Conservation (phyloP, 805 yeast species). For the Myxozyma neglecta region DNA sequence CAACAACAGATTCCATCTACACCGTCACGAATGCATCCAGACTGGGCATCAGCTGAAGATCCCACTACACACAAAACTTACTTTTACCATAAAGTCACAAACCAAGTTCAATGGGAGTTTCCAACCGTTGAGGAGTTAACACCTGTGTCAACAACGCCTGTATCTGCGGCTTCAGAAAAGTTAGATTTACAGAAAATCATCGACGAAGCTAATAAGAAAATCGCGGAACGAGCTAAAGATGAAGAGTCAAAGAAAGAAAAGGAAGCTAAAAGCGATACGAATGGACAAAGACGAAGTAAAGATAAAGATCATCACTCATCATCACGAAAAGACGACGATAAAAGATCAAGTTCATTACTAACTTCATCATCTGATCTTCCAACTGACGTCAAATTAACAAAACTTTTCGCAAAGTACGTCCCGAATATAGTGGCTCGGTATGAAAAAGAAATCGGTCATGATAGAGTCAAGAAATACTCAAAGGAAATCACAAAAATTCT, state of each 20-base stretch:
- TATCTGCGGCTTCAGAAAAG: conserved; percentile 33
- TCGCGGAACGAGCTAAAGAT: conserved; percentile 42
- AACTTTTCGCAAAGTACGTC: conserved; percentile 63
- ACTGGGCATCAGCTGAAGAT: conserved; percentile 64
- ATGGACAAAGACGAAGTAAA: conserved; percentile 10
- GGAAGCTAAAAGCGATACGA: conserved; percentile 1
- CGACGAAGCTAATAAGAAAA: conserved; percentile 41
- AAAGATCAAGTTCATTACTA: neutral
- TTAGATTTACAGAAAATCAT: conserved; percentile 43
- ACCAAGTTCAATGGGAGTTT: conserved; percentile 59
- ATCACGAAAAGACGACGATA: conserved; percentile 30
- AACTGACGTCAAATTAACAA: conserved; percentile 13
- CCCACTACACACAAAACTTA: conserved; percentile 46
- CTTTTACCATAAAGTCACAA: conserved; percentile 54
- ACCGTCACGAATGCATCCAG: conserved; percentile 43
- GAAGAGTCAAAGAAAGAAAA: conserved; percentile 31
- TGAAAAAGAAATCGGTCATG: conserved; percentile 62
- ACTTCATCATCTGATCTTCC: neutral
- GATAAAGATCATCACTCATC: conserved; percentile 1
- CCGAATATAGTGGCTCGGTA: conserved; percentile 76
- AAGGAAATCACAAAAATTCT: conserved; percentile 70
- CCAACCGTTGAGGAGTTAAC: conserved; percentile 45
- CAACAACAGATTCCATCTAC: conserved; percentile 39
- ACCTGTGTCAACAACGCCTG: conserved; percentile 13
- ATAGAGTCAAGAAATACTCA: conserved; percentile 72